Base-by-base conservation (phyloP, 495 filamentous ascomycete genomes). In the Cercophora sp. region DNA sequence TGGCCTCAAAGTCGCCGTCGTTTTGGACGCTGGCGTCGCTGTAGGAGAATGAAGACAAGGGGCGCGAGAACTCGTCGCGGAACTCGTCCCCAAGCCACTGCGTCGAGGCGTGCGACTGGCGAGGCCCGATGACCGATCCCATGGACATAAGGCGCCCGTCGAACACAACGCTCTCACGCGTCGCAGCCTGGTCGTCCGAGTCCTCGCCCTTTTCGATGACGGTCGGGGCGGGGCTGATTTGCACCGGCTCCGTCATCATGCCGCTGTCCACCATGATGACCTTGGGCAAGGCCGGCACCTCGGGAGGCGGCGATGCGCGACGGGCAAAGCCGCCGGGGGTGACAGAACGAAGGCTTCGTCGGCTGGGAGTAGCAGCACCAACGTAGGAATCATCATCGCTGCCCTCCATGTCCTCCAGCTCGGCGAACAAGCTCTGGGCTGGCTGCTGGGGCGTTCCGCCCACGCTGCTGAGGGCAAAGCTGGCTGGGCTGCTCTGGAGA, bases 341-440 rank as follows among this genome's bases (percentile, higher is more conserved):
- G 27, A 69, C 58, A 25, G 72, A 78, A 23, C 66, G 68, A 31
- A 71, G 69, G 45, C 70, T 74, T 41, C 76, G 71, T 22, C 73
- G 65, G 48, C 73, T 72, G 27, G 75, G 74, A 29, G 72, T 76
- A 15, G 44, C 58, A 15, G 61, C 67, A 9, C 67, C 63, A 6
- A 55, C 51, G 43, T 61, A 68, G 24, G 75, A 75, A 48, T 87
- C 87, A 44, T 85, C 84, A 48, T 85, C 84, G 35, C 73, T 83
- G 54, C 73, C 79, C 20, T 82, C 80, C 9, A 95, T 70, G 49
- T 90, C 85, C 16, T 83, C 89, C 37, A 98, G 79, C 62, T 98
- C 93, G 18, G 91, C 89, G 65, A 90, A 95, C 51, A 98, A 71
- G 62, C 86, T 96, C 70, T 96, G 88, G 2, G 81, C 82, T 18